A percentile compares a stretch with the other conserved stretches of the same genome.
These are phyloP conservation scores for Solanum habrochaites DNA, from an alignment of 257 asterid genomes.

Conservation along the genomic window DNA sequence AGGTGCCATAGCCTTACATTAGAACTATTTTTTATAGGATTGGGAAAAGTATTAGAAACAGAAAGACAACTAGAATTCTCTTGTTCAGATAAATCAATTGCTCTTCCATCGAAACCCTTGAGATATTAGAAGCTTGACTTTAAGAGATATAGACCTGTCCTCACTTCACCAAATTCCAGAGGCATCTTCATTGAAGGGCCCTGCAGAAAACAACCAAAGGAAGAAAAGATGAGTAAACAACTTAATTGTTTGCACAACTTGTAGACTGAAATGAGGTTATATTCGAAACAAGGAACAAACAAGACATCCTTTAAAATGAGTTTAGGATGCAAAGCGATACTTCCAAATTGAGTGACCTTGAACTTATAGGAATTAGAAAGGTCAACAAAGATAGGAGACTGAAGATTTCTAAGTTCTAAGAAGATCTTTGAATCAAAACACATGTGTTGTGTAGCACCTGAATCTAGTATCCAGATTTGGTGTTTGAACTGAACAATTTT, in stretches of 20 bases:
- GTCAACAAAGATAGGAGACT: background rate
- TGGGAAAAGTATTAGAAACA: background rate
- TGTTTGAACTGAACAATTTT: background rate
- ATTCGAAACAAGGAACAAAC: too few relatives aligned
- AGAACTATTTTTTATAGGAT: background rate
- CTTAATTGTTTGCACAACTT: too few relatives aligned
- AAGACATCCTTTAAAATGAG: background rate
- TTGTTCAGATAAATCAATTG: background rate
- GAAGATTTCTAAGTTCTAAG: background rate
- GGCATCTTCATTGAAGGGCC: too few relatives aligned
- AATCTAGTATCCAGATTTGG: background rate
- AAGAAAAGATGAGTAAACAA: too few relatives aligned
- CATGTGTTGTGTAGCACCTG: background rate
- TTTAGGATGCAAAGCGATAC: background rate
- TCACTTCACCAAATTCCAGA: background rate
- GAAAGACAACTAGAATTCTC: background rate
- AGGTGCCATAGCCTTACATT: background rate
- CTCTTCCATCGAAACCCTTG: background rate
- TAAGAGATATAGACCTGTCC: background rate
- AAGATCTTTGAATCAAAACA: background rate
- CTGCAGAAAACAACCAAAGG: too few relatives aligned
- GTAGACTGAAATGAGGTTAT: too few relatives aligned
- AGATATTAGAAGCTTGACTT: background rate
- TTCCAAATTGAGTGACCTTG: background rate
- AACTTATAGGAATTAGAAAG: background rate